Percentiles rank a stretch among this genome's conserved stretches.
phyloP scores from a whole-genome alignment of 148 eudicot species.

The Silene conica region DNA sequence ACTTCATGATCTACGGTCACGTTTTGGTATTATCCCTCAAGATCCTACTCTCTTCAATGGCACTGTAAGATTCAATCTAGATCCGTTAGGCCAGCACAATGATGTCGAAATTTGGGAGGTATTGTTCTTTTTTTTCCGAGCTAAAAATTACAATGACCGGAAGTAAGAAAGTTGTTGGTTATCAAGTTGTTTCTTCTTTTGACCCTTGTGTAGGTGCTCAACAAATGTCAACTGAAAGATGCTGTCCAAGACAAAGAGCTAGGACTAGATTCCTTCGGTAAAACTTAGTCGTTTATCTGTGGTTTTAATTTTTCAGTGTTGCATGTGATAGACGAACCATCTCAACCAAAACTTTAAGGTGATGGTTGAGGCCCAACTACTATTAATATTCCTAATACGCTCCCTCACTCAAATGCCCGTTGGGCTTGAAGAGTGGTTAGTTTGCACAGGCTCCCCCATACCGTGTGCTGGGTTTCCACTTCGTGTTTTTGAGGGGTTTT shows the following conservation, averaged over 20 bases:
- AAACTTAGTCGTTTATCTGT: not conserved
- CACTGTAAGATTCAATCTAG: conserved; percentile 82
- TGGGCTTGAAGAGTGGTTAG: no score
- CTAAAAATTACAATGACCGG: not conserved
- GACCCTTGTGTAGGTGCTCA: conserved; percentile 47
- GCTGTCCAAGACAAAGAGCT: conserved; percentile 64
- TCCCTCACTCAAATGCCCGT: no score
- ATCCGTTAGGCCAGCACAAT: conserved; percentile 57
- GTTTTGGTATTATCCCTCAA: conserved; percentile 80
- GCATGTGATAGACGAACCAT: no score
- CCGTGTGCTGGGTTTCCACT: no score
- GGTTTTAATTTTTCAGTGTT: not conserved
- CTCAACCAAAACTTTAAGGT: no score
- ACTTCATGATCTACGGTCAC: conserved; percentile 82
- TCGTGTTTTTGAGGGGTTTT: no score
- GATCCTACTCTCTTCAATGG: conserved; percentile 92
- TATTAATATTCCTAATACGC: no score
- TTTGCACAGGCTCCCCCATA: no score
- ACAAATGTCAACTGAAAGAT: conserved; percentile 82
- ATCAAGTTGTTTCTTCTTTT: not conserved
- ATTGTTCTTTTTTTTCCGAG: not conserved
- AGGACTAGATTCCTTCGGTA: conserved; percentile 74
- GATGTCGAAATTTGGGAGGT: conserved; percentile 92
- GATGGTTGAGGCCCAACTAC: no score
- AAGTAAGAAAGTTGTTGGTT: not conserved